Base-by-base conservation (phyloP, 768 basidiomycete genomes). In the Trametes cingulata region DNA sequence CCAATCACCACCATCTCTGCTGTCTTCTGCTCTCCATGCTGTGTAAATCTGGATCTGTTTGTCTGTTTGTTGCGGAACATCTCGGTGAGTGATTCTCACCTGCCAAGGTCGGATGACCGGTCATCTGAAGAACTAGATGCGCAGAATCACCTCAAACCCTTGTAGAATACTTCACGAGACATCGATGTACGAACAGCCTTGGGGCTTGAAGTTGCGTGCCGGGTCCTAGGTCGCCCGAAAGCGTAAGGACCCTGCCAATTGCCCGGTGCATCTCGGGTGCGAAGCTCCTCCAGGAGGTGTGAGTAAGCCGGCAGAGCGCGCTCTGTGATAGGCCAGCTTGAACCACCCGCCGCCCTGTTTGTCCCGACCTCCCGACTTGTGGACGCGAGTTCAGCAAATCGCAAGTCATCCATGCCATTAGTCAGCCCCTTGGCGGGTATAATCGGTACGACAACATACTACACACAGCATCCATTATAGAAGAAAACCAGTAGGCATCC, bases 81-180 rank as follows among this genome's bases (percentile, higher is more conserved):
- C 37, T 65, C 48, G 52, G 52, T 52, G 43, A 55, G 56, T 56
- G 20, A 2, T 37, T 47, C 55, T 57, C 61, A 52, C 45, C 55
- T 53, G 56, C 24, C 14, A 6, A 1, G 56, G 56, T 62, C 61
- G 22, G 37, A 57, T 57, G 61, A 62, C 61, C 46, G 6, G 56
- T 57, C 56, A 57, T 57, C 56, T 57, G 56, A 57, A 53, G 33
- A 1, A 24, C 19, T 42, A 39, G 51, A 33, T 9, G 25, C 39
- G 33, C n/a, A 41, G 8, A 41, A 42, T 33, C 29, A 33, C 10
- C 29, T 10, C 29, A 33, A 10, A 10, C 29, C 46, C 40, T 14
- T 41, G 25, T 33, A 29, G 20, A 20, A 1, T 35, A 37, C 33
- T 40, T 49, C 39, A 49, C 47, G 46, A 25, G 40, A 42, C 39